Evolutionary conservation across 176 grass and related monocot genomes (phyloP), one percentile per base, ranked within the genome.

Genomic region (Avena sativa): DNA sequence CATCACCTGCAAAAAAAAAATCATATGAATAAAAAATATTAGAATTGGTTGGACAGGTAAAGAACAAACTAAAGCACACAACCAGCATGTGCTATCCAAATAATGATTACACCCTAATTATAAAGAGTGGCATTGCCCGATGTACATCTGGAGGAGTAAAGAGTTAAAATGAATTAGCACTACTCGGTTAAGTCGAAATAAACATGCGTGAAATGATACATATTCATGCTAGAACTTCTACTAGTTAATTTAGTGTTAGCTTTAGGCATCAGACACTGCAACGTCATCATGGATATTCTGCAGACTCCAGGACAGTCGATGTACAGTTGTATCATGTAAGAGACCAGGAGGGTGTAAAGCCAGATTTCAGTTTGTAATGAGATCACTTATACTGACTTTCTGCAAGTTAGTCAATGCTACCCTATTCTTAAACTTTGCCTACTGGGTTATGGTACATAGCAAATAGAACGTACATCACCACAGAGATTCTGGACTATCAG

Each of bases 1-100:
- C 94, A 92, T 99, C 97, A 86, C 92, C 97, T 99, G 47, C 77
- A 90, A 16, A 74, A 85, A 55, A 17, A 0, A 43, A 79, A 2
- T 5, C 36, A 82, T 28, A 51, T 50, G 52, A 58, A 17, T 4
- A 46, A 2, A 76, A 4, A 85, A 26, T 12, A 70, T 85, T 62
- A 53, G 21, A 72, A 40, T 85, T 20, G 5, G 17, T 57, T 57
- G 55, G 16, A 57, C 55, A 57, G 21, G n/a, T 61, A 79, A 79
- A 34, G n/a, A 47, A 17, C 71, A 74, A 89, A 44, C 46, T 56
- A 67, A 52, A 21, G 28, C 26, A 70, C 17, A 43, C 59, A 51
- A 43, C 78, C 55, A 70, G 10, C 14, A 50, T 32, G 40, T 88
- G 21, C 32, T 78, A 76, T 78, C 50, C 19, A 83, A 79, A 65